Evolutionary conservation across 2,329 filamentous ascomycete species (phyloP), one percentile per base, ranked within the genome.

Genomic region (Penicillium sp.): DNA sequence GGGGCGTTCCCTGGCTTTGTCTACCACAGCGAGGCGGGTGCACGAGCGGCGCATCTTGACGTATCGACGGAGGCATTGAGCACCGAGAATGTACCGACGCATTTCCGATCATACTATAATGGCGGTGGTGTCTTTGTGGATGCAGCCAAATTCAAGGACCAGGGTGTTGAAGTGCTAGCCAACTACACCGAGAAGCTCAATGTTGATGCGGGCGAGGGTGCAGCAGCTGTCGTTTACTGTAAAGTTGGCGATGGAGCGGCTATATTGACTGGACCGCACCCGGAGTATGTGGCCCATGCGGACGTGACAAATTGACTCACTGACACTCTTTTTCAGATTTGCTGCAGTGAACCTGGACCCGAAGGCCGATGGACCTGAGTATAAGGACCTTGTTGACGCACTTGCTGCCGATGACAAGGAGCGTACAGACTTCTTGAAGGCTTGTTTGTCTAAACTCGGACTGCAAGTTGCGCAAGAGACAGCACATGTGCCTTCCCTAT

Each of bases 101-200:
- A 78, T 1, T 89, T 95, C 54, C 78, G 80, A 48, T 86, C 85
- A 13, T 99, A 99, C 68, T 96, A 93, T 71, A 99, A 99, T 63
- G 94, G 94, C 0, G 94, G 94, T 0, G 92, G 94, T 3, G 85
- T 95, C 1, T 99, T 97, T 74, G 89, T 96, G 1, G 87, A 94
- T 72, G 87, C 88, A 1, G 79, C 81, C 3, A 82, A 80, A 42
- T 78, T 84, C 51, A 75, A 78, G 50, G 79, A 81, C 28, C 75
- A 80, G 57, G 88, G 87, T 1, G 84, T 96, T 0, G 85, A 96
- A 70, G 81, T 96, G 6, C 76, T 99, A 23, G 94, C 93, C 1
- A 88, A 81, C 53, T 99, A 94, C 68, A 80, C 80, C 0, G 87
- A 90, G 33, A 77, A 86, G 13, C 71, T 95, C 12, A 84, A 87